These are phyloP conservation scores for Diutina ranongensis DNA, from an alignment of 1,139 yeast species.

Conservation along the genomic window DNA sequence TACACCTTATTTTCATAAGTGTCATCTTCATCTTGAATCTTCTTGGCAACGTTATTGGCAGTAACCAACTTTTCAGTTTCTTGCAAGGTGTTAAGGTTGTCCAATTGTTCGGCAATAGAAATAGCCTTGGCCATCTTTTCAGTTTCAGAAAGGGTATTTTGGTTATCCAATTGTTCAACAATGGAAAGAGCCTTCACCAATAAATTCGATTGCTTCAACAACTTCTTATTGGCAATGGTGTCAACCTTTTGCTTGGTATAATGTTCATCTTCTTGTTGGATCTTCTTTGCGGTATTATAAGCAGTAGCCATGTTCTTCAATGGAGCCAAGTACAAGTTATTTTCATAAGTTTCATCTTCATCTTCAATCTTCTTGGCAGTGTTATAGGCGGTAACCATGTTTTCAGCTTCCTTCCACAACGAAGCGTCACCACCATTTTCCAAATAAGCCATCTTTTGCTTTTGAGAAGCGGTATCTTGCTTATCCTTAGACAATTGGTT, in stretches of 20 bases:
- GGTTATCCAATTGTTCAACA: not conserved
- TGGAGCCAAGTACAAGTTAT: not conserved
- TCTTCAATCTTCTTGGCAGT: not conserved
- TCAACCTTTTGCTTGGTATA: not conserved
- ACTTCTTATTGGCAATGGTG: not conserved
- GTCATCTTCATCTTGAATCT: not conserved
- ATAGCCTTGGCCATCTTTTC: constrained; percentile 2
- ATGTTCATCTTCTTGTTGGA: not conserved
- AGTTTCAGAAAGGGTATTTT: not conserved
- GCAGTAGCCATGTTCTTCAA: not conserved
- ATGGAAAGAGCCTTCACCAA: not conserved
- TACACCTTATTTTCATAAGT: not conserved
- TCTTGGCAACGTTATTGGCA: not conserved
- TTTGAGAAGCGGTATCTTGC: not conserved
- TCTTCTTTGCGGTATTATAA: not conserved
- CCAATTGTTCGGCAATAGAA: not conserved
- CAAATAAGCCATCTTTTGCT: not conserved
- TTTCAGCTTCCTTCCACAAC: constrained; percentile 3
- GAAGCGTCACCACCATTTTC: not conserved
- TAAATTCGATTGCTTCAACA: not conserved
- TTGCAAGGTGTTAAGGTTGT: not conserved
- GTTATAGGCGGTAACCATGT: not conserved
- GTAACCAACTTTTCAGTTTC: not conserved
- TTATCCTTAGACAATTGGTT: not conserved
- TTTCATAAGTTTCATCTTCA: not conserved